Evolutionary conservation across 163 green algal genomes (phyloP).

Genomic region (Scenedesmus sp.): DNA sequence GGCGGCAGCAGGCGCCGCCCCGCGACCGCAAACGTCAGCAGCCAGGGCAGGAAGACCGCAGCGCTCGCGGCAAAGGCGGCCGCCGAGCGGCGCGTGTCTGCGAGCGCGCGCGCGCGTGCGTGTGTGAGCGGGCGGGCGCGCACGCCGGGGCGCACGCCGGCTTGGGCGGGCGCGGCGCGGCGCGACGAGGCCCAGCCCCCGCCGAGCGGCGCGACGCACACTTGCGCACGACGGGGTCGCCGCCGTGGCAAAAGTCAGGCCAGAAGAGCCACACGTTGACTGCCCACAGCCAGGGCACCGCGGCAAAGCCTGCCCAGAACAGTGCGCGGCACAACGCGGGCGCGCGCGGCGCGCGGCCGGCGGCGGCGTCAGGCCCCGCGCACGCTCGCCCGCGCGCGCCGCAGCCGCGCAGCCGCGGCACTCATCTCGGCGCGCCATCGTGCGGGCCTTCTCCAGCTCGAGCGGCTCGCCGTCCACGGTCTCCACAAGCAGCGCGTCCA

Average conservation of each 20-base stretch:
- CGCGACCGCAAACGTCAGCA: conserved; percentile 30
- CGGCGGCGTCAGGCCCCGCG: too few species aligned
- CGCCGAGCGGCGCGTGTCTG: conserved; percentile 34
- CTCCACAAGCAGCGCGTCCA: conserved; percentile 28
- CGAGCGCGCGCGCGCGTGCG: neutral
- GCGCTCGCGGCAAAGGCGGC: conserved; percentile 10
- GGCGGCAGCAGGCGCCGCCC: neutral
- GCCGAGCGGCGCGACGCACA: conserved; percentile 40
- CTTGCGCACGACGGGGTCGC: conserved; percentile 47
- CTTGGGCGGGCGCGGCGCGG: too few species aligned
- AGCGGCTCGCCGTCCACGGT: conserved; percentile 37
- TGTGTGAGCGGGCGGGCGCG: neutral
- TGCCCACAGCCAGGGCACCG: conserved; percentile 60
- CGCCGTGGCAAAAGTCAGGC: conserved; percentile 50
- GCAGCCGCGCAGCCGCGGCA: too few species aligned
- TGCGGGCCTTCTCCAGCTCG: conserved; percentile 23
- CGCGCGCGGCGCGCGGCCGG: neutral
- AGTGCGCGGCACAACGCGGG: conserved; percentile 46
- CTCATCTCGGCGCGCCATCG: conserved; percentile 27
- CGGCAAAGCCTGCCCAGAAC: conserved; percentile 53
- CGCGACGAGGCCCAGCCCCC: neutral
- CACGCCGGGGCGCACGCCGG: neutral
- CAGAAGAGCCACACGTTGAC: conserved; percentile 65
- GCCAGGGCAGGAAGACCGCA: conserved; percentile 27
- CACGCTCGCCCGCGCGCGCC: too few species aligned